Evolutionary conservation across 306 rosid genomes (phyloP), one percentile per base, ranked within the genome.

Genomic region (Acacia crassicarpa): DNA sequence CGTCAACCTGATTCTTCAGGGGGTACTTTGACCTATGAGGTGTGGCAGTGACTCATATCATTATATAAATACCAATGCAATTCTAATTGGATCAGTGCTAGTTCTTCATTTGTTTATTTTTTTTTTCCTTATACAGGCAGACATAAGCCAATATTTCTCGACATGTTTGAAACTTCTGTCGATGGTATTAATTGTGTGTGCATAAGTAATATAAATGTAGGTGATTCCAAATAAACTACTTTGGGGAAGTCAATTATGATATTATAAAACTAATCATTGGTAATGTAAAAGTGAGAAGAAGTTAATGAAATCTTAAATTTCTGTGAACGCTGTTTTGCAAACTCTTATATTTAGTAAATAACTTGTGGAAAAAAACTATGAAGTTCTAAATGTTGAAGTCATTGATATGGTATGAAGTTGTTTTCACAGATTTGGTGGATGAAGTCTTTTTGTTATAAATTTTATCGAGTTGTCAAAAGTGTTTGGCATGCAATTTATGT

Each of bases 1-100:
- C 91, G 91, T 33, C 94, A 91, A 35, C 98, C 97, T 35, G 94
- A 92, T 81, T 90, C 98, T 74, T 91, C 92, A 9, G 93, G 93
- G 17, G 93, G 92, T 43, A 89, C 91, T 75, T 70, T 90, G 83
- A 92, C 93, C 30, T 85, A 91, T 76, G 97, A 94, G 97, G 98
- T 94, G 69, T 35, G 68, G 35, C 80, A 75, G 35, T 41, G 76
- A 80, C 49, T 76, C 51, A 25, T 76, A 54, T 59, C n/a, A 71
- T 76, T 79, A 19, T 75, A 56, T 62, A 51, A 13, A 56, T 58
- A 70, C 67, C 63, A n/a, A 59, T 80, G 83, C 75, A 72, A 44
- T 81, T 71, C 48, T 72, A 72, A 17, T 13, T 20, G 9, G 43
- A 53, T 30, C 61, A 23, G 27, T 27, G 27, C 1, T 27, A 27